Evolutionary conservation across 2,329 filamentous ascomycete species (phyloP).

Genomic region (Arthrobotrys iridis): DNA sequence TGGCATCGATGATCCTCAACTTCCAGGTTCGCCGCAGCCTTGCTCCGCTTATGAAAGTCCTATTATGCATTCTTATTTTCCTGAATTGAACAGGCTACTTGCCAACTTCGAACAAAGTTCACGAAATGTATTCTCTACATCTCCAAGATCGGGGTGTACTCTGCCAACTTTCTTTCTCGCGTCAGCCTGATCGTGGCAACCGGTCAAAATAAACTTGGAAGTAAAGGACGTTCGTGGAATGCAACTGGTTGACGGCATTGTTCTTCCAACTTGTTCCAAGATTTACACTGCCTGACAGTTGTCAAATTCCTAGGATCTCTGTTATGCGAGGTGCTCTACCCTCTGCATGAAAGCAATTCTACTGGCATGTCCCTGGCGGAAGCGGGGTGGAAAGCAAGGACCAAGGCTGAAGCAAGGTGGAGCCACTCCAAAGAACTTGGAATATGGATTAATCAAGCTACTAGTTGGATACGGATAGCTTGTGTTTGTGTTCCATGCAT

Average conservation of each 20-base stretch:
- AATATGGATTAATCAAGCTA: neutral
- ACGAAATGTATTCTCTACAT: neutral
- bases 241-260: neutral
- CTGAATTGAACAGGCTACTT: neutral
- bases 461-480: neutral
- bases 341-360: neutral
- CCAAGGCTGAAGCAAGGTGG: neutral
- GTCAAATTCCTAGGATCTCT: constrained; percentile 28
- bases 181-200: neutral
- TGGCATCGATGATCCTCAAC: constrained; percentile 29
- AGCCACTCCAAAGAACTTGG: neutral
- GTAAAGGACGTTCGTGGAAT: neutral
- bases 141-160: neutral
- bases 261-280: constrained; percentile 6
- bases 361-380: constrained; percentile 27
- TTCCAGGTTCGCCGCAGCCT: neutral
- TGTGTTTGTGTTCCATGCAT: neutral
- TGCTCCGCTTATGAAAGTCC: neutral
- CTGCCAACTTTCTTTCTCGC: neutral
- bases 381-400: constrained; percentile 14
- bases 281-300: constrained; percentile 35
- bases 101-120: neutral
- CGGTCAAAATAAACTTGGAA: neutral
- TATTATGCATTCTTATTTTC: neutral
- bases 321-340: neutral